phyloP scores from a whole-genome alignment of 1,139 yeast genomes.

The Protomyces lactucae-debilis region DNA sequence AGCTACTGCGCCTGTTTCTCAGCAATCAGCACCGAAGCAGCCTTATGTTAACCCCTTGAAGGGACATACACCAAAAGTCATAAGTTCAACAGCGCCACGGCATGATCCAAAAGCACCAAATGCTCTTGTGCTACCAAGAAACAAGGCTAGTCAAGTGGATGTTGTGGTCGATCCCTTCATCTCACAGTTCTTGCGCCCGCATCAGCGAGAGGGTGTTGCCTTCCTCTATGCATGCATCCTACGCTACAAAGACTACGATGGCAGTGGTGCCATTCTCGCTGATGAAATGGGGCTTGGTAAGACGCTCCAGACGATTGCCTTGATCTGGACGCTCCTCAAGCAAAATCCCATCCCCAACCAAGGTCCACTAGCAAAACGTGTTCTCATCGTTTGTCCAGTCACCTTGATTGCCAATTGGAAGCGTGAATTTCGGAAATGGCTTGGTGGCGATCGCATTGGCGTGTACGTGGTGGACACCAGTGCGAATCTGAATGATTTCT shows the following conservation, averaged over 20 bases:
- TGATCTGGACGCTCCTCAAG: slow-evolving; percentile 73
- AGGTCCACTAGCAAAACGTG: slow-evolving; percentile 50
- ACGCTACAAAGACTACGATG: slow-evolving; percentile 52
- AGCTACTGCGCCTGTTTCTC: neutral
- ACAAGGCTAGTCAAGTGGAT: slow-evolving; percentile 41
- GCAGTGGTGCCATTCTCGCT: slow-evolving; percentile 76
- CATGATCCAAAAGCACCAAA: slow-evolving; percentile 44
- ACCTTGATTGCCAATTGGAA: slow-evolving; percentile 86
- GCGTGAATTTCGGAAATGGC: slow-evolving; percentile 84
- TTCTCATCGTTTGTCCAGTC: slow-evolving; percentile 85
- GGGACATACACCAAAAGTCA: neutral
- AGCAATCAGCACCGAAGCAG: neutral
- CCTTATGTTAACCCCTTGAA: slow-evolving; percentile 11
- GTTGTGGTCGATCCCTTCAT: slow-evolving; percentile 70
- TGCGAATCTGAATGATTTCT: slow-evolving; percentile 62
- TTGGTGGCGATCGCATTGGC: slow-evolving; percentile 58
- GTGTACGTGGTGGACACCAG: slow-evolving; percentile 35
- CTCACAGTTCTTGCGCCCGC: slow-evolving; percentile 59
- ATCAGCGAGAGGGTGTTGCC: slow-evolving; percentile 75
- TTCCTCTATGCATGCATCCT: slow-evolving; percentile 78
- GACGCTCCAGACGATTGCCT: slow-evolving; percentile 75
- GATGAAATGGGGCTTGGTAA: slow-evolving; percentile 98
- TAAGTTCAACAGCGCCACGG: slow-evolving; percentile 36
- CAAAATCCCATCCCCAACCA: slow-evolving; percentile 56
- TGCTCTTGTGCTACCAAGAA: slow-evolving; percentile 49